Percentiles rank a stretch among this genome's conserved stretches.
Conservation (phyloP, 2,329 filamentous ascomycete genomes). For the Penicillium aurantiogriseum region DNA sequence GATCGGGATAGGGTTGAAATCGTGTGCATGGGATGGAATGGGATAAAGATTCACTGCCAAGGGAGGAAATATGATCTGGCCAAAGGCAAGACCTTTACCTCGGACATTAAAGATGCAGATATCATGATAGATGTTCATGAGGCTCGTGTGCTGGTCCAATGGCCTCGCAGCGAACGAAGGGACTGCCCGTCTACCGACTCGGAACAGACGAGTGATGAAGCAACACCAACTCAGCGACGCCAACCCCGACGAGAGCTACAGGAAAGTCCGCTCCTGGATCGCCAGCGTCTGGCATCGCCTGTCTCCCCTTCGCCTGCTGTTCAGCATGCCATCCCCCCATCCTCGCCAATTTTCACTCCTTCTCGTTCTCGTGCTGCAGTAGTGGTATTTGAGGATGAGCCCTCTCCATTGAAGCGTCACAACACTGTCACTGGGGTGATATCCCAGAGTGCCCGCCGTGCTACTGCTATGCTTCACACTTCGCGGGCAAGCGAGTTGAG, state of each 20-base stretch:
- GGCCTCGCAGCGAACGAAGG: constrained; percentile 66
- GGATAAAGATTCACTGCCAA: constrained; percentile 86
- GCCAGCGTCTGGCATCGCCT: constrained; percentile 67
- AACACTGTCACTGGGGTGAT: constrained; percentile 24
- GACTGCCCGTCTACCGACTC: constrained; percentile 55
- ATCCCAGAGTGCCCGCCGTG: constrained; percentile 37
- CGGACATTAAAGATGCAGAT: constrained; percentile 80
- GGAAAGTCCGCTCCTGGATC: constrained; percentile 56
- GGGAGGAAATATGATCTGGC: constrained; percentile 79
- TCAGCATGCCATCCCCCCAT: constrained; percentile 45
- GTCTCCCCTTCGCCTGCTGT: constrained; percentile 67
- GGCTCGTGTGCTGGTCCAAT: constrained; percentile 81
- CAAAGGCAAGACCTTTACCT: constrained; percentile 87
- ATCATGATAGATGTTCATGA: constrained; percentile 97
- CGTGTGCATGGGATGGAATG: constrained; percentile 93
- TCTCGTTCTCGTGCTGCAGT: constrained; percentile 46
- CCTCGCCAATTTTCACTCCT: constrained; percentile 44
- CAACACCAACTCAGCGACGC: constrained; percentile 37
- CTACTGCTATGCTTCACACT: constrained; percentile 32
- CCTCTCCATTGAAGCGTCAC: constrained; percentile 53
- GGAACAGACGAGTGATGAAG: constrained; percentile 70
- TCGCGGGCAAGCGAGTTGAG: constrained; percentile 36
- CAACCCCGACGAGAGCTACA: constrained; percentile 30
- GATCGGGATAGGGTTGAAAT: constrained; percentile 80
- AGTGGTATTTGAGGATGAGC: constrained; percentile 71